Percentiles rank a stretch among this genome's conserved stretches.
phyloP scores from a whole-genome alignment of 331 rosid genomes.

The Ulmus americana region DNA sequence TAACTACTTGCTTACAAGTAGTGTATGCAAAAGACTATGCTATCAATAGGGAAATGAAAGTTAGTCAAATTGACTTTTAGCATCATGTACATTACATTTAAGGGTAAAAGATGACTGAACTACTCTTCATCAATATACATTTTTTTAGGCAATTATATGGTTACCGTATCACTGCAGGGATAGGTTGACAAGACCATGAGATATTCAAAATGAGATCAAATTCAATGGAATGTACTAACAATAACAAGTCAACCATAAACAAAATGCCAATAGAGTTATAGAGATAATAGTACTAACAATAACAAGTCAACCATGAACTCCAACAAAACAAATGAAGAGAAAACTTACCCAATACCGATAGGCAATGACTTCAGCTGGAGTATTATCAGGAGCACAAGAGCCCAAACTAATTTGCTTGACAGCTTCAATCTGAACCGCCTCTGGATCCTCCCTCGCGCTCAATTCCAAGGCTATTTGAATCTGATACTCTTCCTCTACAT shows the following conservation, averaged over 20 bases:
- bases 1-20: background rate
- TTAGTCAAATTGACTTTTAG: conserved; percentile 11
- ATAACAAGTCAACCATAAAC: too few relatives aligned
- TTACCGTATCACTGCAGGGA: conserved; percentile 12
- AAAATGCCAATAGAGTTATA: background rate
- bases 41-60: conserved; percentile 8
- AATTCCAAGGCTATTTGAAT: conserved; percentile 78
- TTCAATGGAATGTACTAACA: conserved; percentile 17
- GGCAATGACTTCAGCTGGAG: conserved; percentile 90
- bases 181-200: conserved; percentile 20
- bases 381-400: conserved; percentile 68
- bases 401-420: conserved; percentile 95
- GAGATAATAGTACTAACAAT: background rate
- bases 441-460: conserved; percentile 99
- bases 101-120: conserved; percentile 17
- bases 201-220: conserved; percentile 3
- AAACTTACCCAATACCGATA: conserved; percentile 87
- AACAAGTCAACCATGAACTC: conserved; percentile 21
- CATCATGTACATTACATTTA: conserved; percentile 22
- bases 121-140: conserved; percentile 8
- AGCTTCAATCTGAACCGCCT: conserved; percentile 97
- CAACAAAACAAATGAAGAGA: conserved; percentile 20
- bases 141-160: conserved; percentile 14
- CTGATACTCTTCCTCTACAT: conserved; percentile 84
- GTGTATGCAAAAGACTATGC: conserved; percentile 8